Evolutionary conservation across 2,329 filamentous ascomycete species (phyloP).

Genomic region (Ophiostoma sp.): DNA sequence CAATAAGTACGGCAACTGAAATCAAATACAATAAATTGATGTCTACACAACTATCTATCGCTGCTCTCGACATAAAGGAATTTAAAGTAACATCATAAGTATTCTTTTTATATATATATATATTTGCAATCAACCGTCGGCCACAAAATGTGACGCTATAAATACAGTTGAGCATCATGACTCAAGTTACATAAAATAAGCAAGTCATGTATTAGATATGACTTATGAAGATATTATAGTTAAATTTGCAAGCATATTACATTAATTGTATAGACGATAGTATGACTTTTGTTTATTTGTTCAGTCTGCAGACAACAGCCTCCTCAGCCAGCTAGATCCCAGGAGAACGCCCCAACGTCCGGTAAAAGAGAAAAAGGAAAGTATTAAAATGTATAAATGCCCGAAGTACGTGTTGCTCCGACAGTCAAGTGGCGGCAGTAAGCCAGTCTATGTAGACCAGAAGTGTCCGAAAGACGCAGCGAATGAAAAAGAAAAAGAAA

Average conservation of each 20-base stretch:
- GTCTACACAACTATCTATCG: too few species aligned
- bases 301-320: background rate
- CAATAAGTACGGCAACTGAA: too few species aligned
- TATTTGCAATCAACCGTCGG: background rate
- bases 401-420: background rate
- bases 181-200: background rate
- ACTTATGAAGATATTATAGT: background rate
- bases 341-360: constrained; percentile 19
- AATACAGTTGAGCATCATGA: background rate
- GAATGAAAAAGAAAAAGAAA: background rate
- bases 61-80: too few species aligned
- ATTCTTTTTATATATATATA: too few species aligned
- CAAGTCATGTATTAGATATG: background rate
- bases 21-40: too few species aligned
- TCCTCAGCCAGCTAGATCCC: constrained; percentile 14
- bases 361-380: constrained; percentile 1
- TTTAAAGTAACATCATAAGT: too few species aligned
- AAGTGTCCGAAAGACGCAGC: background rate
- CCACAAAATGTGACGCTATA: background rate
- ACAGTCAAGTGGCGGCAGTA: background rate
- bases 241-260: background rate
- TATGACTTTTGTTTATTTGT: background rate
- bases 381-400: constrained; percentile 10
- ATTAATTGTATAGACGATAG: background rate
- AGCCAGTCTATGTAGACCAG: background rate